These are phyloP conservation scores for Cubamyces lactineus DNA, from an alignment of 768 basidiomycete genomes.

Conservation along the genomic window DNA sequence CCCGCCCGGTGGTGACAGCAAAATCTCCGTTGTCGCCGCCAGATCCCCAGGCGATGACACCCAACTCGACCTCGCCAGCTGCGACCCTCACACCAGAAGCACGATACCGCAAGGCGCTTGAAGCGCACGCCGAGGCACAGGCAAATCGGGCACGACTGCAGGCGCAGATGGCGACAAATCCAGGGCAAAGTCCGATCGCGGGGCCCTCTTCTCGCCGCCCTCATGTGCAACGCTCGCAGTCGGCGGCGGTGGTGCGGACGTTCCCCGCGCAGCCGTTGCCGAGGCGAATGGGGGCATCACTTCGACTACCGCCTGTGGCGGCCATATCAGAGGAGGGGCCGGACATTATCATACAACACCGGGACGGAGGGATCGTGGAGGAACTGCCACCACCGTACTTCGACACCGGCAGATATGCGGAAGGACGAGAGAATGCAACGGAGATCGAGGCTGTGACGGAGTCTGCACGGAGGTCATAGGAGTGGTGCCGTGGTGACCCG, in stretches of 20 bases:
- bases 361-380: slow-evolving; percentile 43
- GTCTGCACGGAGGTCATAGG: not conserved
- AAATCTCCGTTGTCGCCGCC: not conserved
- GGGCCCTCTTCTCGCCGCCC: slow-evolving; percentile 13
- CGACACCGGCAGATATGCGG: slow-evolving; percentile 24
- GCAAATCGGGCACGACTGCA: slow-evolving; percentile 23
- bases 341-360: slow-evolving; percentile 46
- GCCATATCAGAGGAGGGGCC: slow-evolving; percentile 27
- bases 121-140: slow-evolving; percentile 24
- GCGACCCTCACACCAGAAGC: slow-evolving; percentile 17
- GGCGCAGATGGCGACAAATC: not conserved
- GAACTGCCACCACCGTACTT: slow-evolving; percentile 47
- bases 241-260: slow-evolving; percentile 9
- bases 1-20: not conserved
- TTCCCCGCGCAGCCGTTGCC: slow-evolving; percentile 20
- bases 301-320: slow-evolving; percentile 17
- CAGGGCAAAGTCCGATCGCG: not conserved
- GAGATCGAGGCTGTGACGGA: not conserved
- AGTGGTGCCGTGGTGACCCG: not conserved
- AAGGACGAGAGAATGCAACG: not conserved
- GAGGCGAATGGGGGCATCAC: slow-evolving; percentile 15
- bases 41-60: not conserved
- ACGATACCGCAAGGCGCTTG: slow-evolving; percentile 24
- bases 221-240: slow-evolving; percentile 15
- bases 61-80: slow-evolving; percentile 22